Evolutionary conservation across 2,329 filamentous ascomycete genomes (phyloP).

Genomic region (Knufia petricola): DNA sequence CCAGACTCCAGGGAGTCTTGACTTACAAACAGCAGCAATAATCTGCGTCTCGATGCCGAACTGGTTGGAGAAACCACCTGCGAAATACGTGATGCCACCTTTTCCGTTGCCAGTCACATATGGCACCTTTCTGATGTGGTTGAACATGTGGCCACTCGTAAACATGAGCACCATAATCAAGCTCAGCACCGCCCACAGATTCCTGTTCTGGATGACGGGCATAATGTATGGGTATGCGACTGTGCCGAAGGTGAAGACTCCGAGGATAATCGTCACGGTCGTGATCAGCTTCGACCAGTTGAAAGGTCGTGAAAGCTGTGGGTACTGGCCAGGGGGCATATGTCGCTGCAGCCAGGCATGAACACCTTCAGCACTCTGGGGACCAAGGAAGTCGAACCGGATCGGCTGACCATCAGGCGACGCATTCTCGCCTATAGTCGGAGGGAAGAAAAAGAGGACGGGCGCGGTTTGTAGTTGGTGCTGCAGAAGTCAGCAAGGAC

Average conservation of each 20-base stretch:
- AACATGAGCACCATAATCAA: conserved; percentile 85
- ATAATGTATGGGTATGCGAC: conserved; percentile 70
- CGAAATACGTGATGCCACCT: conserved; percentile 84
- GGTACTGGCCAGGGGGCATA: conserved; percentile 61
- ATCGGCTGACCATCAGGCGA: conserved; percentile 57
- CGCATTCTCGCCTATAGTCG: conserved; percentile 72
- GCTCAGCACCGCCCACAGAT: conserved; percentile 84
- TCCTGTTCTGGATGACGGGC: conserved; percentile 78
- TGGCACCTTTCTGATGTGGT: conserved; percentile 91
- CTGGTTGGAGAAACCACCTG: conserved; percentile 84
- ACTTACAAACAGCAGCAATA: conserved; percentile 83
- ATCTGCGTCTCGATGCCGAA: conserved; percentile 94
- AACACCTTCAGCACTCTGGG: conserved; percentile 65
- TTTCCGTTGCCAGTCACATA: conserved; percentile 79
- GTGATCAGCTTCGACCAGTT: conserved; percentile 72
- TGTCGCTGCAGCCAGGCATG: conserved; percentile 71
- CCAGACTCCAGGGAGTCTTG: conserved; percentile 10
- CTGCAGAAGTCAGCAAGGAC: conserved; percentile 38
- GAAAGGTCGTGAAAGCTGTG: conserved; percentile 69
- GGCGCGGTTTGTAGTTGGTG: conserved; percentile 90
- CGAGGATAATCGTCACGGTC: conserved; percentile 59
- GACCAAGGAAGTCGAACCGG: conserved; percentile 78
- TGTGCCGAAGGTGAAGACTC: conserved; percentile 56
- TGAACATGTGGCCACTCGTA: conserved; percentile 98
- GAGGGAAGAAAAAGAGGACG: conserved; percentile 76